Evolutionary conservation across 345 rosid species (phyloP), one percentile per base, ranked within the genome.

Genomic region (Citrus glauca): DNA sequence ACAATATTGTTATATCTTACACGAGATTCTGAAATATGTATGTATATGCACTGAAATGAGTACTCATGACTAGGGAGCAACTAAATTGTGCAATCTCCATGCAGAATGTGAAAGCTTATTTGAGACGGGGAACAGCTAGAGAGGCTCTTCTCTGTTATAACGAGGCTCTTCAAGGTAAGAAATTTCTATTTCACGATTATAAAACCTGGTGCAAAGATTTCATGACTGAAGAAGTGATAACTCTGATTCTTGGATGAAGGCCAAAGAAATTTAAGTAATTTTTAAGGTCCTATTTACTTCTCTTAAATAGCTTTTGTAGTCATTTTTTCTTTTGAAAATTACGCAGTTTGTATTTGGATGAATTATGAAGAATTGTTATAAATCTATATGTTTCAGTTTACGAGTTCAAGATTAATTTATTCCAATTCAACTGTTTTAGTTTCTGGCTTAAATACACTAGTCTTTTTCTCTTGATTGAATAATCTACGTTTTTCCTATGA

Each of bases 71-170:
- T 61, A 16, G 0, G n/a, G 61, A 48, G 33, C 61, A n/a, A 56
- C 48, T 32, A 69, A 42, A 35, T 38, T 82, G 20, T 63, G 33
- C 62, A 35, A 30, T 70, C 50, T 72, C 14, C 33, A 5, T 77
- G 85, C 90, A 95, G 98, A 95, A 91, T 86, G 98, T 95, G 66
- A 95, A 93, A 87, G 98, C 98, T 4, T 93, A 93, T 84, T 72
- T 95, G 82, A 92, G 99, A 81, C 94, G 97, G 40, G 99, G 98
- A 82, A 88, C 98, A 3, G 97, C 98, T 66, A 90, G 95, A 75
- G 99, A 93, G 86, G 87, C 97, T 7, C 98, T 95, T 75, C 77
- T 84, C 42, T 77, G 82, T 76, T 85, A 95, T 79, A 89, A 95
- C 81, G 97, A 92, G 80, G 93, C 99, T 79, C 86, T 86, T 78